phyloP scores from a whole-genome alignment of 192 early-diverging fungal species.

The Coemansia sp. region DNA sequence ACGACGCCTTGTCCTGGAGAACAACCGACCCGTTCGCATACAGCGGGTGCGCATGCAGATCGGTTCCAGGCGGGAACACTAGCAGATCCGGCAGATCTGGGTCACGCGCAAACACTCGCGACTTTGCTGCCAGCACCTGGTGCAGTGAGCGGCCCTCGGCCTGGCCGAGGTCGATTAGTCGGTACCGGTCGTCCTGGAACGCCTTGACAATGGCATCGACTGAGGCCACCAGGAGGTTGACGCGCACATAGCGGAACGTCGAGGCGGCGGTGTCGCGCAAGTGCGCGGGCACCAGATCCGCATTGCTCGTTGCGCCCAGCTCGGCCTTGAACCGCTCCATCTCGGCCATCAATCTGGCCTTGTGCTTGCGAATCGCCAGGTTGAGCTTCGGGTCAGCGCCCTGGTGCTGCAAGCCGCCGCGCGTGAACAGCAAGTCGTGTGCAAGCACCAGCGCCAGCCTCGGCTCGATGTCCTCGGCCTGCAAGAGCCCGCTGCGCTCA shows the following conservation, averaged over 20 bases:
- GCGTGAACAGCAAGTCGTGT: constrained; percentile 87
- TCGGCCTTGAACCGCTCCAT: constrained; percentile 81
- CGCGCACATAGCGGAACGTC: constrained; percentile 85
- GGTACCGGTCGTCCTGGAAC: constrained; percentile 65
- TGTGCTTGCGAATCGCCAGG: constrained; percentile 66
- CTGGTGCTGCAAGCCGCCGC: constrained; percentile 65
- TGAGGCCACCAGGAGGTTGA: constrained; percentile 80
- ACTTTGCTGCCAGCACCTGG: constrained; percentile 9
- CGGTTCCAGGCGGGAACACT: constrained; percentile 83
- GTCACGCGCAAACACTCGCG: constrained; percentile 59
- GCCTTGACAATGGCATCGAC: constrained; percentile 68
- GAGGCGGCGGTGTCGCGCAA: constrained; percentile 44
- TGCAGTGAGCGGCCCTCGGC: constrained; percentile 1
- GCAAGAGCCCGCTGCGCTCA: constrained; percentile 14
- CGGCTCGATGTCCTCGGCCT: constrained; percentile 47
- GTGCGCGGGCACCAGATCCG: constrained; percentile 69
- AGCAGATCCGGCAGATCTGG: constrained; percentile 81
- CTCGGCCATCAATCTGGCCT: constrained; percentile 70
- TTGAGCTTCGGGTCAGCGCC: constrained; percentile 67
- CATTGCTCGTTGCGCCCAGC: constrained; percentile 63
- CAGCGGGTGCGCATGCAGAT: constrained; percentile 84
- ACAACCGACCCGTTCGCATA: constrained; percentile 80
- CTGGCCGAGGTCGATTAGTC: constrained; percentile 29
- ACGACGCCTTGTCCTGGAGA: constrained; percentile 95
- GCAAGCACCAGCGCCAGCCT: constrained; percentile 69